Base-by-base conservation (phyloP, 306 rosid genomes). In the Acmispon strigosus region DNA sequence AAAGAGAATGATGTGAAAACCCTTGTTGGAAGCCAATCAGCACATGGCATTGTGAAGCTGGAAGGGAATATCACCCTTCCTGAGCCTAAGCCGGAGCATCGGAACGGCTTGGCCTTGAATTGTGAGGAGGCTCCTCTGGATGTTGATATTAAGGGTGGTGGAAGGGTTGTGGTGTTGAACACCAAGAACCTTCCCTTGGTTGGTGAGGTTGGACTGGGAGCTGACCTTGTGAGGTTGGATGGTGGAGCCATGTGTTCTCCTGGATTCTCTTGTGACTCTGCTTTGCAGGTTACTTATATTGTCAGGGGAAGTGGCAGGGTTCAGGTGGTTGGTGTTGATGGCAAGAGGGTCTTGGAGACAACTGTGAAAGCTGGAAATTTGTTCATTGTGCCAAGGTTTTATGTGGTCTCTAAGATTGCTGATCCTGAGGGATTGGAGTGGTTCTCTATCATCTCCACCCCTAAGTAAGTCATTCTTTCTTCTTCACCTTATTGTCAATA, bases 161-260 rank as follows among this genome's bases (percentile, higher is more conserved):
- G 97, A 56, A 81, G 90, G 72, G 96, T 90, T 29, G 96, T 90
- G 8, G 86, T 90, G 0, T 59, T 90, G 86, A 91, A 91, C 83
- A 91, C 96, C 11, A 78, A 87, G 59, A 91, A 91, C 73, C 92
- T 89, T 27, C 96, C 93, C 4, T 81, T 91, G 84, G 93, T 91
- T 24, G 96, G 96, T 13, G 87, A 89, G 76, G 86, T 91, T 53
- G 93, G 93, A 1, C 65, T 84, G 5, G 97, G 96, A 6, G 96
- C 97, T 13, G 96, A 91, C 59, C 87, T 89, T 41, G 96, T 91
- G 7, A 81, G 93, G 73, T 47, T 91, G 81, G 91, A 91, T 58
- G 93, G 96, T 5, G 62, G 66, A 0, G 96, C 93, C 5, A 91
- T 91, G 97, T 89, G 96, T 68, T 86, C 92, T 20, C 96, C 95